These are phyloP conservation scores for Starmerella khaoyaiensis DNA, from an alignment of 805 yeast genomes.

Conservation along the genomic window DNA sequence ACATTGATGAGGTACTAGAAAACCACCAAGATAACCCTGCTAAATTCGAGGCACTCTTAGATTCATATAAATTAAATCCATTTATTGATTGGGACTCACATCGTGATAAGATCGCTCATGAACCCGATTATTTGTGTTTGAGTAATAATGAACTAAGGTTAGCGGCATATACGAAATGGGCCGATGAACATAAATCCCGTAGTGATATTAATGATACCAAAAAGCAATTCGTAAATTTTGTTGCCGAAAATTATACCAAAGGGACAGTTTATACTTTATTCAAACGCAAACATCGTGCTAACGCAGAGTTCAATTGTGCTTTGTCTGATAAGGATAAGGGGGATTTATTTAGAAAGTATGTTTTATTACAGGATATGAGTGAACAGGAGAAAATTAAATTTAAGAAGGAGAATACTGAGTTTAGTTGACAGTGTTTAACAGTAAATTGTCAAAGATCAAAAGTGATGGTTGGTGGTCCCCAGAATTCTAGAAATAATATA, in stretches of 20 bases:
- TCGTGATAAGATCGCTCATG: constrained; percentile 31
- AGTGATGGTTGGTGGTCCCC: no score
- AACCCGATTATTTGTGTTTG: constrained; percentile 32
- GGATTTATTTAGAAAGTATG: constrained; percentile 29
- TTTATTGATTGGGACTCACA: constrained; percentile 39
- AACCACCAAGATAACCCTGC: constrained; percentile 5
- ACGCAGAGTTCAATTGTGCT: constrained; percentile 21
- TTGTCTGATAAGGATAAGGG: constrained; percentile 32
- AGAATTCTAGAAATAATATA: no score
- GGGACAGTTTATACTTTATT: constrained; percentile 32
- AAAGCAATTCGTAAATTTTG: constrained; percentile 23
- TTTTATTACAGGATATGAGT: neutral
- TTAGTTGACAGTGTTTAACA: neutral
- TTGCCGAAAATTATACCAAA: constrained; percentile 23
- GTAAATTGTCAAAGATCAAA: no score
- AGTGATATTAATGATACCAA: neutral
- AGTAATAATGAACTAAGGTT: constrained; percentile 29
- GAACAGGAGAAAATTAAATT: neutral
- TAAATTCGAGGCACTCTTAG: constrained; percentile 30
- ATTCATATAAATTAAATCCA: constrained; percentile 31
- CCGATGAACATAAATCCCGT: neutral
- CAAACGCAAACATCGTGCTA: constrained; percentile 28
- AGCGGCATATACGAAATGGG: constrained; percentile 38
- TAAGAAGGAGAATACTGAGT: neutral
- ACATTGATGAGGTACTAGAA: constrained; percentile 1